Evolutionary conservation across 805 yeast genomes (phyloP), one percentile per base, ranked within the genome.

Genomic region (Ascoidea tarda): DNA sequence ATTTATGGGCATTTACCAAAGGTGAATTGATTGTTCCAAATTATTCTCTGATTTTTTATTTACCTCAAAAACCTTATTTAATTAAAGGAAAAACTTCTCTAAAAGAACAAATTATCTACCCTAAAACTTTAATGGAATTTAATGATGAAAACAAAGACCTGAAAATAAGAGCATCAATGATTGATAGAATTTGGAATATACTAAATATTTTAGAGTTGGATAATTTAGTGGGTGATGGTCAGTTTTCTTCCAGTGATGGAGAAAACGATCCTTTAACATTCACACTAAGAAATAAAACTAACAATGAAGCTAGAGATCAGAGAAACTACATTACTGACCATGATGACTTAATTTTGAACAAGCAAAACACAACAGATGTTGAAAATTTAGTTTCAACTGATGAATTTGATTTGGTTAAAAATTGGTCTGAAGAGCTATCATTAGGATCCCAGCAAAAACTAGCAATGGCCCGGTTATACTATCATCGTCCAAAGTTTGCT

Each of bases 361-460:
- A 62, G 31, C 56, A 62, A 21, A 56, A 59, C 16, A 49, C 70
- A 47, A 61, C 64, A 6, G 64, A 70, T 10, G 61, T 64, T 16
- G 64, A 68, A 44, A 62, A 69, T 47, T 65, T 62, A 46, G 56
- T 63, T 32, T 62, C 66, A 16, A 58, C 62, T 1, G 68, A 60
- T n/a, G 74, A 74, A n/a, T 78, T 87, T 71, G 82, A 84, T 61
- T 68, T 76, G 5, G 75, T 75, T 16, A 76, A 87, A 59, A 87
- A 85, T 65, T 90, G 98, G 97, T 76, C 85, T 6, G 96, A 88
- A 59, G 87, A 89, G 59, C 71, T 90, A 56, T 84, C 95, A 1
- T 81, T 83, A 57, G 97, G 98, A 32, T 95, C 90, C 31, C 96
- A 90, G 66, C 97, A 90, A 65, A 73, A 96, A 59, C 73, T 90